Evolutionary conservation across 192 early-diverging fungal genomes (phyloP).

Genomic region (Nowakowskiella sp.): DNA sequence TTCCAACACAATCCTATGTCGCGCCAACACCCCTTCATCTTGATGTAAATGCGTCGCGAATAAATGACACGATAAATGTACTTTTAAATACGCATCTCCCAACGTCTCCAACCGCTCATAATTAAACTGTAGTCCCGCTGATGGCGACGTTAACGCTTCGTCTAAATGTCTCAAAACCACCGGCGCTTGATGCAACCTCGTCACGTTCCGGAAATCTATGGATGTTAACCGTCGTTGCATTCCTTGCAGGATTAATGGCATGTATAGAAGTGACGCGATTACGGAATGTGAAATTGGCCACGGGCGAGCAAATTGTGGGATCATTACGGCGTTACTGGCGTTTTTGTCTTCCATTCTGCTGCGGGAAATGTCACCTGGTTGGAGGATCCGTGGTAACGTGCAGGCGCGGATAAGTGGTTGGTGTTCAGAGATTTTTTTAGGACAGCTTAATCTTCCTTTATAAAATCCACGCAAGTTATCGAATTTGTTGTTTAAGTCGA

Average conservation of each 20-base stretch:
- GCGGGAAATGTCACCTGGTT: no score
- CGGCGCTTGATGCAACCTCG: slow-evolving; percentile 10
- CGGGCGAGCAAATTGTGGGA: slow-evolving; percentile 32
- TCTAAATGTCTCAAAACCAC: background rate
- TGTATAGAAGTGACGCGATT: slow-evolving; percentile 1
- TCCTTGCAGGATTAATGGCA: slow-evolving; percentile 18
- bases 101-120: slow-evolving; percentile 87
- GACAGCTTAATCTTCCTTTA: slow-evolving; percentile 19
- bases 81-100: slow-evolving; percentile 85
- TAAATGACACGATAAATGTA: slow-evolving; percentile 59
- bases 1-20: slow-evolving; percentile 11
- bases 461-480: slow-evolving; percentile 22
- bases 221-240: slow-evolving; percentile 25
- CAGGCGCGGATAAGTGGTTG: slow-evolving; percentile 32
- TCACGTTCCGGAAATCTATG: slow-evolving; percentile 17
- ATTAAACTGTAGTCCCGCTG: slow-evolving; percentile 55
- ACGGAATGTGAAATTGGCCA: no score
- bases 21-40: slow-evolving; percentile 23
- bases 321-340: background rate
- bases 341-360: background rate
- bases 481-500: slow-evolving; percentile 9
- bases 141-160: slow-evolving; percentile 66
- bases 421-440: slow-evolving; percentile 9
- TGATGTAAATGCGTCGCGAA: slow-evolving; percentile 63
- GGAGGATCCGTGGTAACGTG: slow-evolving; percentile 24